Evolutionary conservation across 2,329 filamentous ascomycete species (phyloP), one percentile per base, ranked within the genome.

Genomic region (Verticillium zaregamsianum): DNA sequence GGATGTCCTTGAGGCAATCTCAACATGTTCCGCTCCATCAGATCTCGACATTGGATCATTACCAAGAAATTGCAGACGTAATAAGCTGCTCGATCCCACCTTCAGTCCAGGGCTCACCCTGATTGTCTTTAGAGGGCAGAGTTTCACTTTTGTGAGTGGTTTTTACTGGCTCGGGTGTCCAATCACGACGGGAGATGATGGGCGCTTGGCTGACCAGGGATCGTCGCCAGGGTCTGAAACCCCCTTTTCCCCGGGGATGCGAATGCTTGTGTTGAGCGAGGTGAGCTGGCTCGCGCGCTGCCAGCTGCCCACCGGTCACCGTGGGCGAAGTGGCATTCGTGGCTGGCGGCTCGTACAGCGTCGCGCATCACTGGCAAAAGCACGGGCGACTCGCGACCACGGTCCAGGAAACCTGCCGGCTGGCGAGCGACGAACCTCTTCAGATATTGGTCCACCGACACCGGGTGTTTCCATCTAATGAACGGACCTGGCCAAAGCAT

Each of bases 201-300:
- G 45, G 45, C 45, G 45, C 45, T 49, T 49, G n/a, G 45, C 45
- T 49, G 45, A 49, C 32, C 59, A 55, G 57, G 63, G 59, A 65
- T 65, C 63, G 61, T 31, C 63, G 55, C 62, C 45, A 59, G 63
- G 63, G 59, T 62, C 57, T 63, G 63, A 63, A 62, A 65, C 59
- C 37, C 31, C 55, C 59, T 14, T 39, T 59, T 52, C 61, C 55
- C 20, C 5, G 45, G 45, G 45, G 20, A 23, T 23, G n/a, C n/a
- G 8, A 49, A 49, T 23, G 45, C n/a, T 49, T 12, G 20, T 49
- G 45, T 49, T 49, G n/a, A 23, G 20, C 45, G 8, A 23, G 8
- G 5, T 14, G 45, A 23, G n/a, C 45, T 49, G 45, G 20, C 1
- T 14, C 20, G 45, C 45, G 20, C 45, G 7, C 45, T 49, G 45